Percentiles rank a stretch among this genome's conserved stretches.
phyloP scores from a whole-genome alignment of 768 basidiomycete genomes.

The Russula emetica region DNA sequence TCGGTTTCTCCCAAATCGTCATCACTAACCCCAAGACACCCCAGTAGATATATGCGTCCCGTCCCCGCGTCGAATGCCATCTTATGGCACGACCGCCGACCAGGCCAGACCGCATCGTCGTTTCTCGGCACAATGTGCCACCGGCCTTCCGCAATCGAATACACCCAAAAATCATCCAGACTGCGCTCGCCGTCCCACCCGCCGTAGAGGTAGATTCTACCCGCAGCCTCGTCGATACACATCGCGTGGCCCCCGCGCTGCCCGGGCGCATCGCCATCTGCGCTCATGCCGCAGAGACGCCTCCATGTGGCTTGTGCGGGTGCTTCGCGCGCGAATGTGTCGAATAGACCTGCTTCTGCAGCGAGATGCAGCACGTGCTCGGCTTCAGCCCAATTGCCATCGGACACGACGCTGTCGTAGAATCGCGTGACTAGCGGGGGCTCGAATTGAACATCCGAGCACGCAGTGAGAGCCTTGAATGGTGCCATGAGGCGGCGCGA shows the following conservation, averaged over 20 bases:
- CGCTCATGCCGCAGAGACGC: conserved; percentile 53
- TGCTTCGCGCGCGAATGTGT: conserved; percentile 51
- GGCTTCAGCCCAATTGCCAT: conserved; percentile 57
- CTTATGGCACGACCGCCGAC: conserved; percentile 72
- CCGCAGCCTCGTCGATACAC: conserved; percentile 65
- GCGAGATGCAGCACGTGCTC: conserved; percentile 51
- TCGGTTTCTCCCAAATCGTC: conserved; percentile 18
- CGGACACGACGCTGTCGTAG: conserved; percentile 58
- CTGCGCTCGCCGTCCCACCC: conserved; percentile 73
- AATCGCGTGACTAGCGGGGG: conserved; percentile 67
- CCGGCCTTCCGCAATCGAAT: conserved; percentile 51
- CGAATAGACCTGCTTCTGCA: conserved; percentile 56
- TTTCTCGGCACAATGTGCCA: conserved; percentile 60
- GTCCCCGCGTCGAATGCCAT: conserved; percentile 75
- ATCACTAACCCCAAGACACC: conserved; percentile 58
- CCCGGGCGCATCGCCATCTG: conserved; percentile 61
- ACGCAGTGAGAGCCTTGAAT: conserved; percentile 53
- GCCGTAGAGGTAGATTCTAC: conserved; percentile 69
- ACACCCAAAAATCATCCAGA: conserved; percentile 78
- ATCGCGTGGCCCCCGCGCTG: conserved; percentile 76
- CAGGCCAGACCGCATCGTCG: conserved; percentile 59
- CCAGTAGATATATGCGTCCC: conserved; percentile 69
- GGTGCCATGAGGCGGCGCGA: conserved; percentile 68
- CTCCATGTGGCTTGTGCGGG: conserved; percentile 61
- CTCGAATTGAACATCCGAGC: conserved; percentile 56